phyloP scores from a whole-genome alignment of 2,329 filamentous ascomycete genomes.

The Cladorrhinum sp. region DNA sequence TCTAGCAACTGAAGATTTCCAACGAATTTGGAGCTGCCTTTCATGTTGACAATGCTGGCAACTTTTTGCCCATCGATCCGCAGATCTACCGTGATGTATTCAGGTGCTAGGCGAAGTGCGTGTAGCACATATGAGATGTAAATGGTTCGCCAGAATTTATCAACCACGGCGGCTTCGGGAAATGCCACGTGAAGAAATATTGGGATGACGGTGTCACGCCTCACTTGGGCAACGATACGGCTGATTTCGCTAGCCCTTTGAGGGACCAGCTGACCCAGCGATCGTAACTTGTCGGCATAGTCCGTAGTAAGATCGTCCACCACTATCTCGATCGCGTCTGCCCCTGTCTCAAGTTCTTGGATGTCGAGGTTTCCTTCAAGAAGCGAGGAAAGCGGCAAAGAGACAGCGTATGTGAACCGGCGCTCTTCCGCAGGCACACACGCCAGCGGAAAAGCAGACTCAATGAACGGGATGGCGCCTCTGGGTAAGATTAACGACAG shows the following conservation, averaged over 20 bases:
- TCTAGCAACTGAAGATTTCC: constrained; percentile 49
- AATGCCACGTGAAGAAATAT: constrained; percentile 53
- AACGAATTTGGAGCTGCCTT: constrained; percentile 51
- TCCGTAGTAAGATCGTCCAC: constrained; percentile 41
- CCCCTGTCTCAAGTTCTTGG: constrained; percentile 63
- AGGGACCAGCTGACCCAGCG: constrained; percentile 24
- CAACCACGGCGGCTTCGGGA: constrained; percentile 27
- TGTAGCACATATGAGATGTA: constrained; percentile 60
- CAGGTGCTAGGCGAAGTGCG: constrained; percentile 59
- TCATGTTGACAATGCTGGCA: constrained; percentile 43
- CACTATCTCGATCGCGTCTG: constrained; percentile 64
- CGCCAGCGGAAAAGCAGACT: constrained; percentile 64
- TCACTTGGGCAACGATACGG: constrained; percentile 56
- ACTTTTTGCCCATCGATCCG: constrained; percentile 52
- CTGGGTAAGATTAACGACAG: constrained; percentile 58
- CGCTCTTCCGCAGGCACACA: constrained; percentile 58
- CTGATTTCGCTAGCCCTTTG: constrained; percentile 52
- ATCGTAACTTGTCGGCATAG: constrained; percentile 12
- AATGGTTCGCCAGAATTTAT: constrained; percentile 28
- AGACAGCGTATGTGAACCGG: constrained; percentile 65
- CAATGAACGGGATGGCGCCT: constrained; percentile 54
- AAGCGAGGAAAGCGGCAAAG: constrained; percentile 57
- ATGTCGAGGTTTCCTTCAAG: constrained; percentile 54
- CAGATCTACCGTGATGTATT: constrained; percentile 62
- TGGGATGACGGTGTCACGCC: constrained; percentile 60